A percentile compares a stretch with the other conserved stretches of the same genome.
These are phyloP conservation scores for Apiotrichum sp. DNA, from an alignment of 1,284 basidiomycete genomes.

Conservation along the genomic window DNA sequence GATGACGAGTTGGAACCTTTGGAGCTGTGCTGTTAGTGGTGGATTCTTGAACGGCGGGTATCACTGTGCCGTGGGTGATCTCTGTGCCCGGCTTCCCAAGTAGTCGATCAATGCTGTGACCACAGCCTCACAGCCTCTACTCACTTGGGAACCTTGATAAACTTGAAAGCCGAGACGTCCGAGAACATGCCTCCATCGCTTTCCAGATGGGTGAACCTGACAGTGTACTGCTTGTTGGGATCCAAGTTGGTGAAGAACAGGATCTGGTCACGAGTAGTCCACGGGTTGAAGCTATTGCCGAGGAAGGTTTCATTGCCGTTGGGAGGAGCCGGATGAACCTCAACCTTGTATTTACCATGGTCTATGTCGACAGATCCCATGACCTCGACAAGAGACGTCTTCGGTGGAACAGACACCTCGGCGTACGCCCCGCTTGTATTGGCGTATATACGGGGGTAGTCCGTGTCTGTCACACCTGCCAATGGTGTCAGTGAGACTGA, in stretches of 20 bases:
- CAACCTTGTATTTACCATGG: not conserved
- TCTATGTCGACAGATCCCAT: not conserved
- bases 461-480: not conserved
- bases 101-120: no score
- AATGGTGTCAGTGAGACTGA: not conserved
- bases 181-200: not conserved
- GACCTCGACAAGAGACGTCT: not conserved
- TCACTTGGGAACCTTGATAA: not conserved
- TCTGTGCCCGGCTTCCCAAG: no score
- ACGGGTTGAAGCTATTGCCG: not conserved
- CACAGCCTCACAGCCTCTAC: no score
- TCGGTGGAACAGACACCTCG: not conserved
- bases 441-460: not conserved
- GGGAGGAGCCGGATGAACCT: not conserved
- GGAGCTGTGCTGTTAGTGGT: no score
- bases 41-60: no score
- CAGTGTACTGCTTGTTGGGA: not conserved
- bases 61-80: no score
- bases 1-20: not conserved
- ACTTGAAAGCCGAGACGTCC: not conserved
- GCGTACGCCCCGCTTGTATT: not conserved
- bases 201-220: not conserved
- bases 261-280: not conserved
- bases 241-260: not conserved
- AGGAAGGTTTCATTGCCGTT: not conserved